These are phyloP conservation scores for Aspergillus costaricaensis DNA, from an alignment of 2,329 filamentous ascomycete species.

Conservation along the genomic window DNA sequence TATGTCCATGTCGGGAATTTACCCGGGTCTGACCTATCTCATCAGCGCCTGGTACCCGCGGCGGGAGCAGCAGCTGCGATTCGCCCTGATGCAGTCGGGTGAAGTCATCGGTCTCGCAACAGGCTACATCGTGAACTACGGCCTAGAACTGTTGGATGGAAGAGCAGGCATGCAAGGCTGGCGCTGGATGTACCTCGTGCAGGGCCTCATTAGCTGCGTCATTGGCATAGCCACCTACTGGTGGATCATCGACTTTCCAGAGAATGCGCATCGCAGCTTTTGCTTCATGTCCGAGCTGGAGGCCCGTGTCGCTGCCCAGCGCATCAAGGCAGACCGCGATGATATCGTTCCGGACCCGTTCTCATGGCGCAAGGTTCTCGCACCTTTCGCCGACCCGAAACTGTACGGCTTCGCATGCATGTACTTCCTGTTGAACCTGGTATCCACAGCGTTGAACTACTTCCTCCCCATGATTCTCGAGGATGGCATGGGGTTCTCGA, in stretches of 20 bases:
- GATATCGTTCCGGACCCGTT: conserved; percentile 62
- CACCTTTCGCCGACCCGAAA: conserved; percentile 61
- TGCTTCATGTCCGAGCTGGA: conserved; percentile 61
- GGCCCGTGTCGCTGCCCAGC: conserved; percentile 55
- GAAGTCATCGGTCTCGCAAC: conserved; percentile 67
- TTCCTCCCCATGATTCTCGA: conserved; percentile 64
- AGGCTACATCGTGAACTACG: conserved; percentile 68
- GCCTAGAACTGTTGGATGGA: conserved; percentile 65
- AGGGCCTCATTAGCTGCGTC: conserved; percentile 62
- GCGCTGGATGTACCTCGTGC: conserved; percentile 70
- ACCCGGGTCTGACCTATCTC: conserved; percentile 48
- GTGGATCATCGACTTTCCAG: conserved; percentile 72
- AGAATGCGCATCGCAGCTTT: conserved; percentile 59
- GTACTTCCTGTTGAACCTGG: conserved; percentile 68
- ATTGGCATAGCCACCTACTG: conserved; percentile 65
- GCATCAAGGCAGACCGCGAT: conserved; percentile 63
- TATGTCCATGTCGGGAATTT: conserved; percentile 58
- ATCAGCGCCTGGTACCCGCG: conserved; percentile 63
- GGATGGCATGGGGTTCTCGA: conserved; percentile 57
- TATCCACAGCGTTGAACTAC: conserved; percentile 66
- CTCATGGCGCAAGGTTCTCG: conserved; percentile 55
- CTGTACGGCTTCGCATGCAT: conserved; percentile 65
- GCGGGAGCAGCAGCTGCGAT: conserved; percentile 66
- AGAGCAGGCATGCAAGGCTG: conserved; percentile 60
- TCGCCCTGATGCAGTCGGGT: conserved; percentile 65